Evolutionary conservation across 2,329 filamentous ascomycete genomes (phyloP).

Genomic region (Apiospora koreana): DNA sequence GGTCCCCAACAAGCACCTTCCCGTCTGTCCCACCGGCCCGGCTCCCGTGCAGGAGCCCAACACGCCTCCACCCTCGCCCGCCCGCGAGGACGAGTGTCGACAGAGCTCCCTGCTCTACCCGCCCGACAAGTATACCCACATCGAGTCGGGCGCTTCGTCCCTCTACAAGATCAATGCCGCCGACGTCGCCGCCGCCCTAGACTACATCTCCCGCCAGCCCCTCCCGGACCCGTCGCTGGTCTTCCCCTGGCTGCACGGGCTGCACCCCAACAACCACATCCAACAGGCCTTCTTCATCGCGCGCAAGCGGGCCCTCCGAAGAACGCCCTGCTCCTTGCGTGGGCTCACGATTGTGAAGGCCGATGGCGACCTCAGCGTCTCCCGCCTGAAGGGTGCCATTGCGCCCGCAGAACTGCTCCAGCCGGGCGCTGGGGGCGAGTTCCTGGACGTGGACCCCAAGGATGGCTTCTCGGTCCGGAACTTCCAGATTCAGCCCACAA

Average conservation of each 20-base stretch:
- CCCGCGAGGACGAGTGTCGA: conserved; percentile 52
- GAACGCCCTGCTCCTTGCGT: conserved; percentile 74
- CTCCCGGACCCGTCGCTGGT: conserved; percentile 83
- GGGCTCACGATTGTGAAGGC: conserved; percentile 87
- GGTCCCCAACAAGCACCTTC: conserved; percentile 87
- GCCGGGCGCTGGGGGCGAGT: conserved; percentile 50
- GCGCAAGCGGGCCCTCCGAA: conserved; percentile 69
- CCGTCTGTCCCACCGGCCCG: conserved; percentile 83
- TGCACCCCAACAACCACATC: conserved; percentile 85
- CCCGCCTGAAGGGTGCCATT: conserved; percentile 85
- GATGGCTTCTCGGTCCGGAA: conserved; percentile 96
- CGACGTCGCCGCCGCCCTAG: conserved; percentile 70
- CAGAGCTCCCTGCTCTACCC: conserved; percentile 75
- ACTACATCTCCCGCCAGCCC: conserved; percentile 75
- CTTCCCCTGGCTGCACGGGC: conserved; percentile 94
- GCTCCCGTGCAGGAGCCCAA: conserved; percentile 54
- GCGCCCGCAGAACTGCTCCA: conserved; percentile 78
- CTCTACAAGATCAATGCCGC: conserved; percentile 74
- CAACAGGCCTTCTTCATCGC: conserved; percentile 89
- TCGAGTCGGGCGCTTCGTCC: conserved; percentile 54
- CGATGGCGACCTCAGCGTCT: conserved; percentile 72
- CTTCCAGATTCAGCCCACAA: conserved; percentile 93
- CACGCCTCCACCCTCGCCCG: conserved; percentile 68
- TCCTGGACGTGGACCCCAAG: conserved; percentile 80
- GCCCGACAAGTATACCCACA: conserved; percentile 60